Percentiles rank a stretch among this genome's conserved stretches.
phyloP scores from a whole-genome alignment of 2,329 filamentous ascomycete species.

The Scytalidium lignicola region DNA sequence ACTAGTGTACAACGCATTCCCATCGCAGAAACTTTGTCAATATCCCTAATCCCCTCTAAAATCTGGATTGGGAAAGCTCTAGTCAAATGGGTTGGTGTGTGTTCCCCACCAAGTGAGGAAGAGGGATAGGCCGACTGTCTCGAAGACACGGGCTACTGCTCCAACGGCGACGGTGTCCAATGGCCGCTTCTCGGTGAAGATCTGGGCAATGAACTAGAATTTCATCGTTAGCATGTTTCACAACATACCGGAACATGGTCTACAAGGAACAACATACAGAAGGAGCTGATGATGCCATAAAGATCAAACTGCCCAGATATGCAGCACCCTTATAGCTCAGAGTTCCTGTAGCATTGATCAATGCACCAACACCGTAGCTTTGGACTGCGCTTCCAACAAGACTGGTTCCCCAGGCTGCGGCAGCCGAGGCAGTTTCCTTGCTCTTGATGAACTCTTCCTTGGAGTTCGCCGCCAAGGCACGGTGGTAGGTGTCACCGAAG shows the following conservation, averaged over 20 bases:
- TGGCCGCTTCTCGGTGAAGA: constrained; percentile 88
- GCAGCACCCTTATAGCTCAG: constrained; percentile 96
- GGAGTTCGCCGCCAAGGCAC: constrained; percentile 83
- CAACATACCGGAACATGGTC: background rate
- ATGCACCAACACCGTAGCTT: constrained; percentile 81
- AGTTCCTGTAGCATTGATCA: constrained; percentile 93
- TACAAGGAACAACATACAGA: constrained; percentile 54
- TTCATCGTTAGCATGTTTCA: constrained; percentile 4
- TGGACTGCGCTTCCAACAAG: constrained; percentile 84
- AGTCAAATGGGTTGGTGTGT: constrained; percentile 78
- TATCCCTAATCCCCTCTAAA: no score
- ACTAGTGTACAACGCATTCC: no score
- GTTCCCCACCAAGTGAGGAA: constrained; percentile 99
- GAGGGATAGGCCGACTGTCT: constrained; percentile 86
- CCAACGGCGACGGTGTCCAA: constrained; percentile 85
- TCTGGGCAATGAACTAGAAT: constrained; percentile 71
- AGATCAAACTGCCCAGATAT: constrained; percentile 87
- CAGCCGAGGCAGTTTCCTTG: constrained; percentile 84
- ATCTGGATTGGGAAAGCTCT: constrained; percentile 9
- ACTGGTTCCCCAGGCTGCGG: constrained; percentile 84
- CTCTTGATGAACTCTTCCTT: constrained; percentile 96
- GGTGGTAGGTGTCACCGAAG: constrained; percentile 92
- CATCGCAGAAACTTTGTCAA: no score
- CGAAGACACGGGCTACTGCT: constrained; percentile 76
- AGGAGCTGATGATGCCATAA: constrained; percentile 84